A percentile compares a stretch with the other conserved stretches of the same genome.
These are phyloP conservation scores for Priceomyces melissophilus DNA, from an alignment of 805 yeast species.

Conservation along the genomic window DNA sequence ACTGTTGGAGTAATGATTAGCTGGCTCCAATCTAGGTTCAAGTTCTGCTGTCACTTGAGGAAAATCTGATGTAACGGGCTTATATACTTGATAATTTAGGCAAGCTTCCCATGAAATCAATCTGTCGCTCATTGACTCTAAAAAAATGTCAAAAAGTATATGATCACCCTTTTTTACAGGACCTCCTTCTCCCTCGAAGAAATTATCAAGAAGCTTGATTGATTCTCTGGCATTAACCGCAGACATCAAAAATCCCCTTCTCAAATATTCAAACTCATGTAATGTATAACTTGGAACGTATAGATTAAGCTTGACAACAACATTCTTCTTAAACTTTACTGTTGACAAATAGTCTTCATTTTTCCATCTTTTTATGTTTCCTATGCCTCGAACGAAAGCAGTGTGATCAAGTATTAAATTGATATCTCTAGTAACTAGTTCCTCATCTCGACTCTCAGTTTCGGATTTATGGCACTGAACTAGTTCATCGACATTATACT, in stretches of 20 bases:
- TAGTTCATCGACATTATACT: not conserved
- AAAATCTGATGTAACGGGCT: conserved; percentile 49
- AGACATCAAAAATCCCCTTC: conserved; percentile 50
- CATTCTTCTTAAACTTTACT: conserved; percentile 14
- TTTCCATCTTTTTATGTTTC: conserved; percentile 64
- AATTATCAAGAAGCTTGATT: conserved; percentile 54
- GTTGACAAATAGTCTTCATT: conserved; percentile 33
- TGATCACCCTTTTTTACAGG: conserved; percentile 7
- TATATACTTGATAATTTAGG: conserved; percentile 38
- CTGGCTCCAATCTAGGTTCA: not conserved
- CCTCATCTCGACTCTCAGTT: not conserved
- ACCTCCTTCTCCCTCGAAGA: conserved; percentile 22
- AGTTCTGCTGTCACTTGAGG: conserved; percentile 19
- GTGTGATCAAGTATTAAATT: conserved; percentile 63
- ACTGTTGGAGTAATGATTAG: conserved; percentile 4
- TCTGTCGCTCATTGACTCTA: conserved; percentile 40
- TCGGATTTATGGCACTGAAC: not conserved
- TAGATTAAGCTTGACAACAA: conserved; percentile 28
- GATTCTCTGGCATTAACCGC: conserved; percentile 68
- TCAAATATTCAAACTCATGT: conserved; percentile 56
- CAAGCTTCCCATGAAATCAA: conserved; percentile 53
- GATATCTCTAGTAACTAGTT: conserved; percentile 12
- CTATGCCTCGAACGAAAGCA: conserved; percentile 65
- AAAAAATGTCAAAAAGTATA: conserved; percentile 15
- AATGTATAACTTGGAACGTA: conserved; percentile 57